Evolutionary conservation across 805 yeast species (phyloP), one percentile per base, ranked within the genome.

Genomic region (Candida gorgasii): DNA sequence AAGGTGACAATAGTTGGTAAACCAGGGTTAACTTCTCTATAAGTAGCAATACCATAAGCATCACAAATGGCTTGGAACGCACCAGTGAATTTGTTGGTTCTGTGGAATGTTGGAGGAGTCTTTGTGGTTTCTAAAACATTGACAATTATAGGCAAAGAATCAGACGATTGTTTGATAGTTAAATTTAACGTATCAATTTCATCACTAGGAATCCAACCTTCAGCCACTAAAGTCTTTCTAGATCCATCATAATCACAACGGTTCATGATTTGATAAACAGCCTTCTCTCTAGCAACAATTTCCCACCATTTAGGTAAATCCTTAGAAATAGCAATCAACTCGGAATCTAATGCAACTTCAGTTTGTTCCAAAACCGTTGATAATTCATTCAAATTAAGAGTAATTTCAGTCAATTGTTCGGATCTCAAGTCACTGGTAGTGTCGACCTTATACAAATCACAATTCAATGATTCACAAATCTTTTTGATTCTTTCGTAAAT

Each of bases 11-110:
- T 80, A 1, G 99, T 92, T 3, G 99, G 92, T 49, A 93, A 72
- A 42, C 96, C 99, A 4, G 99, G 96, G 63, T 93, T 93, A 20
- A 93, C 93, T 65, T 93, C 99, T 54, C 89, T 84, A 67, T 93
- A 93, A 2, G 89, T 79, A 8, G 97, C 93, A 44, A 89, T 75
- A 54, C 98, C 99, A 65, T 93, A 93, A 2, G 97, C 93, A 63
- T 93, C 99, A 58, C 89, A 87, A 69, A 93, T 89, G 36, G 80
- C 73, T 71, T 93, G 99, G 73, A 89, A 93, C 0, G 97, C 97
- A 24, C 74, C 78, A 0, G 98, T 90, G 62, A 93, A 89, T 67
- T 92, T 92, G 67, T 92, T 93, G n/a, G 95, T 87, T 58, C 86
- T 82, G 67, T 89, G 96, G 63, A 73, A 89, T 1, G 99, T 93